These are phyloP conservation scores for Westerdykella aurantiaca DNA, from an alignment of 2,329 filamentous ascomycete species.

Conservation along the genomic window DNA sequence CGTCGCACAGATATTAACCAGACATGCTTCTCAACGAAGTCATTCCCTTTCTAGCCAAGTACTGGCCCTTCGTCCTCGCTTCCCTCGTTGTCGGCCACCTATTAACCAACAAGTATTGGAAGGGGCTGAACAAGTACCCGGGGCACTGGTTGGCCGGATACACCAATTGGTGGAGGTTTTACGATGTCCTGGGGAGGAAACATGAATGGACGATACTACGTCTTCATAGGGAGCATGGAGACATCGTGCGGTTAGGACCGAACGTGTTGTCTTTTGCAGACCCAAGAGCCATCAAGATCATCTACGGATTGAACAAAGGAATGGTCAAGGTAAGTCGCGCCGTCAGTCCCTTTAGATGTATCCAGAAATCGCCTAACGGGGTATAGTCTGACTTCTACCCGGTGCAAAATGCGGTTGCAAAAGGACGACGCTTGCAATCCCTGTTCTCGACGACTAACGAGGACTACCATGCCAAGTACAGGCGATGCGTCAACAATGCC, in stretches of 20 bases:
- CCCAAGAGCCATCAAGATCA: slow-evolving; percentile 65
- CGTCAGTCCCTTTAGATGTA: background rate
- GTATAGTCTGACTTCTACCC: slow-evolving; percentile 70
- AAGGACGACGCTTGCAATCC: slow-evolving; percentile 62
- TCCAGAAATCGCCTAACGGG: background rate
- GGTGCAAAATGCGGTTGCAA: slow-evolving; percentile 67
- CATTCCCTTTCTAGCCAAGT: slow-evolving; percentile 28
- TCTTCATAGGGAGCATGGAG: slow-evolving; percentile 66
- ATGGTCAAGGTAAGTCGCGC: slow-evolving; percentile 59
- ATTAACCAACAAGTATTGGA: slow-evolving; percentile 44
- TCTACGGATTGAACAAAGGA: slow-evolving; percentile 79
- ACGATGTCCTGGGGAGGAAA: slow-evolving; percentile 59
- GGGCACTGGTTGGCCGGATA: slow-evolving; percentile 63
- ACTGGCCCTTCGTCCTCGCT: slow-evolving; percentile 40
- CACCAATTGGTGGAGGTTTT: slow-evolving; percentile 70
- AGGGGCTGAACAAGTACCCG: slow-evolving; percentile 64
- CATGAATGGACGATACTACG: slow-evolving; percentile 63
- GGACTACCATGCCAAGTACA: slow-evolving; percentile 67
- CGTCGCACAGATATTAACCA: slow-evolving; percentile 9
- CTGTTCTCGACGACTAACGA: slow-evolving; percentile 74
- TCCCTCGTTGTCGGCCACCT: slow-evolving; percentile 30
- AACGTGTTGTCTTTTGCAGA: slow-evolving; percentile 69
- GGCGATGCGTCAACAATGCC: slow-evolving; percentile 67
- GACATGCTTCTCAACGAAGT: slow-evolving; percentile 35
- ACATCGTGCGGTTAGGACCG: slow-evolving; percentile 69